Base-by-base conservation (phyloP, 1,284 basidiomycete species). In the Cutaneotrichosporon dermatis region DNA sequence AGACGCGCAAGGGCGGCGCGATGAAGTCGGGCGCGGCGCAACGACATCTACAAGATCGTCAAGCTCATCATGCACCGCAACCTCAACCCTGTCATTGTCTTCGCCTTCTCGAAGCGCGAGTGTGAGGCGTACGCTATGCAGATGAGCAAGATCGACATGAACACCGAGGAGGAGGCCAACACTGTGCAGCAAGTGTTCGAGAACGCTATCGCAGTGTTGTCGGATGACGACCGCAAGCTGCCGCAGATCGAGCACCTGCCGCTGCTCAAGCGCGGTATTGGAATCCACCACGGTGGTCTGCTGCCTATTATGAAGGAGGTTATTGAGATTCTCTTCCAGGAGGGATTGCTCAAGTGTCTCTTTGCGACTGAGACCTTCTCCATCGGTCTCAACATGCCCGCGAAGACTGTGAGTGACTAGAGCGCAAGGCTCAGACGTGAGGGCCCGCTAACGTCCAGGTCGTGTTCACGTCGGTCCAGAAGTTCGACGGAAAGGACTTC, bases 361-460 rank as follows among this genome's bases (percentile, higher is more conserved):
- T 99, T 99, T 71, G 96, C 96, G 2, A 99, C 96, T 0, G 96
- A 99, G 79, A 99, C 96, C 0, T 99, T 99, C 81, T 97, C 94
- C 4, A 99, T 99, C 68, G 95, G 96, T 58, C 82, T 99, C 55
- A 99, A 99, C 80, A 99, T 99, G 96, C 96, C 96, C 10, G 96
- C 96, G 40, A 98, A 97, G 81, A 51, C 50, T 25, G 25, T 25
- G 25, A 25, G 25, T 25, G 25, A 3, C 3, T 25, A 2, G 25
- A 25, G 25, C 25, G 25, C 36, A 12, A 11, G 33, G 44, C 25
- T 45, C 1, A 5, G 15, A 2, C 12, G 16, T 16, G 10, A 45
- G 9, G 11, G 1, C 6, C 1, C 8, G 33, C 8, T 25, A 25
- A 33, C 11, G 11, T 8, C 44, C 16, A 45, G 46, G 96, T 99